Conservation (phyloP, 495 filamentous ascomycete genomes). For the Hypoxylon trugodes region DNA sequence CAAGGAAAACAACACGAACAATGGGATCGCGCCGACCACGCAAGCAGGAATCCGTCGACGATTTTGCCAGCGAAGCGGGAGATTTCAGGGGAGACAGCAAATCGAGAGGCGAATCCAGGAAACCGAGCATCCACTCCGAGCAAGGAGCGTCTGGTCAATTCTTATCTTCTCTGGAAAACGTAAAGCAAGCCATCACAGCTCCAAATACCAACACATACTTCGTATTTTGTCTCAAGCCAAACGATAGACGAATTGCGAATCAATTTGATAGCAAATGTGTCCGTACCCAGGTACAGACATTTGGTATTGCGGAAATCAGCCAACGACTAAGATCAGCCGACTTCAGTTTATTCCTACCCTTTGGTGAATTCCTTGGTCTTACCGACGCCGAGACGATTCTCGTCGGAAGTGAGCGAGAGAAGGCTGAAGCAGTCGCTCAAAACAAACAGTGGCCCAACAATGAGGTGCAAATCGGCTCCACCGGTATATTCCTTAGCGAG, state of each 20-base stretch:
- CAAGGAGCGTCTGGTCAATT: constrained; percentile 95
- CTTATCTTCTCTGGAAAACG: constrained; percentile 85
- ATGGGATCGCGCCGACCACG: constrained; percentile 48
- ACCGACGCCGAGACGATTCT: constrained; percentile 83
- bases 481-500: constrained; percentile 95
- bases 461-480: constrained; percentile 89
- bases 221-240: constrained; percentile 96
- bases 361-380: constrained; percentile 91
- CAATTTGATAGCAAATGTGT: constrained; percentile 99
- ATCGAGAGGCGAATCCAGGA: constrained; percentile 37
- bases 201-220: constrained; percentile 91
- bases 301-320: constrained; percentile 97
- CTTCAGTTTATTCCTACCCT: constrained; percentile 94
- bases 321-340: constrained; percentile 90
- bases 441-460: constrained; percentile 91
- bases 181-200: constrained; percentile 82
- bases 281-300: constrained; percentile 89
- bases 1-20: constrained; percentile 61
- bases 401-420: constrained; percentile 91
- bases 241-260: constrained; percentile 95
- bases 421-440: constrained; percentile 86
- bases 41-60: constrained; percentile 63
- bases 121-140: constrained; percentile 57
- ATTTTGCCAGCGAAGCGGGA: constrained; percentile 55
- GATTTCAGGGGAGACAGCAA: constrained; percentile 40